phyloP scores from a whole-genome alignment of 495 filamentous ascomycete species.

The Neurospora sp. region DNA sequence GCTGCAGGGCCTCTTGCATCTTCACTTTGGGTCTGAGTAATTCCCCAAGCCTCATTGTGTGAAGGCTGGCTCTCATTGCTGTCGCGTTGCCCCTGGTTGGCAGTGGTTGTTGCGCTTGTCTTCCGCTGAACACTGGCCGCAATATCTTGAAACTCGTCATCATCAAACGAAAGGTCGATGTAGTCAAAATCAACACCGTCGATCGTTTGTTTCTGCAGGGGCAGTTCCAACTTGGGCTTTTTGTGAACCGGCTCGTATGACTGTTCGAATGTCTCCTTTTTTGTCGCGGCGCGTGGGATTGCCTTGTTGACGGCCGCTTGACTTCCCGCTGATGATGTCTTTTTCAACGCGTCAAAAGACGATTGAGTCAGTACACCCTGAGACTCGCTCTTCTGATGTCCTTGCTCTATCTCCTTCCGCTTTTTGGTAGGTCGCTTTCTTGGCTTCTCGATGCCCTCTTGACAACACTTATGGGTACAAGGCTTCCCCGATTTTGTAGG shows the following conservation, averaged over 20 bases:
- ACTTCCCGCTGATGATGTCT: not conserved
- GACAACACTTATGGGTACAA: conserved; percentile 68
- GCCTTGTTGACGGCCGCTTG: not conserved
- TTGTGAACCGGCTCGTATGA: not conserved
- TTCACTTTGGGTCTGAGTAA: not conserved
- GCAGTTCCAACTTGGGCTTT: not conserved
- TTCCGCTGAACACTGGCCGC: not conserved
- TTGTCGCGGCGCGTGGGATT: not conserved
- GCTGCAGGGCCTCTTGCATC: not conserved
- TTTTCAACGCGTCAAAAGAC: not conserved
- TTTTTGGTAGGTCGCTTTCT: conserved; percentile 44
- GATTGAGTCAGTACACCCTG: not conserved
- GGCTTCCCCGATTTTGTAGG: conserved; percentile 46
- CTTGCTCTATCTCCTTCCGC: conserved; percentile 1
- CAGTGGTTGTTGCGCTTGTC: not conserved
- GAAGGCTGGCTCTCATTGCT: not conserved
- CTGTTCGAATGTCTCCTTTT: not conserved
- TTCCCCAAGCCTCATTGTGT: not conserved
- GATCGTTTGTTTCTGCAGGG: not conserved
- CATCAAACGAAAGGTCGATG: conserved; percentile 24
- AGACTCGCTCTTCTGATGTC: not conserved
- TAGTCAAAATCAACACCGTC: conserved; percentile 21
- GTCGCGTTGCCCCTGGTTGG: not conserved
- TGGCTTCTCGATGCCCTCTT: conserved; percentile 74
- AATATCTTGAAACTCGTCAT: conserved; percentile 5